These are phyloP conservation scores for Salix arbutifolia DNA, from an alignment of 345 rosid species.

Conservation along the genomic window DNA sequence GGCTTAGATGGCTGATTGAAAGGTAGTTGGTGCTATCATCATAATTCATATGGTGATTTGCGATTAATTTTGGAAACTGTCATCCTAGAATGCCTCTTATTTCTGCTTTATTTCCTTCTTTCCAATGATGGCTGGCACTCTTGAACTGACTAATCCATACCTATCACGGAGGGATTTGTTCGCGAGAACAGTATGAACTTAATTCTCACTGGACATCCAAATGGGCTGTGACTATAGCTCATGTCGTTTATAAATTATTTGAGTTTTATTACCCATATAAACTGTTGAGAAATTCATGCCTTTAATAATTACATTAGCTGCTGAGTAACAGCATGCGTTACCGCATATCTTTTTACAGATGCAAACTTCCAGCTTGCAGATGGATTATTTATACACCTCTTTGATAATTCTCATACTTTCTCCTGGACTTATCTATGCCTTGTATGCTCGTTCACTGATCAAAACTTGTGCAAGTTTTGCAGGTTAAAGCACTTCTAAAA, in stretches of 20 bases:
- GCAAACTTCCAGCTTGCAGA: background rate
- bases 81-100: background rate
- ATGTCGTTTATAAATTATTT: background rate
- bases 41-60: background rate
- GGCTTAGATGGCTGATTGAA: background rate
- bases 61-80: background rate
- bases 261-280: background rate
- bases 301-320: background rate
- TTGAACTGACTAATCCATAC: background rate
- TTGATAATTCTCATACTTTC: background rate
- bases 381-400: background rate
- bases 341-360: background rate
- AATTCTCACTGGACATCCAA: background rate
- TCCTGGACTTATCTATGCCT: background rate
- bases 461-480: background rate
- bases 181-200: background rate
- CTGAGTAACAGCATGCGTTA: background rate
- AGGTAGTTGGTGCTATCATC: background rate
- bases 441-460: background rate
- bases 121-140: background rate
- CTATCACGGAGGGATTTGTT: background rate
- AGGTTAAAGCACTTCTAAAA: constrained; percentile 28
- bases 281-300: background rate
- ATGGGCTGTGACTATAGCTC: background rate
- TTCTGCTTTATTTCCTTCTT: background rate